Evolutionary conservation across 1,284 basidiomycete genomes (phyloP).

Genomic region (Puccinia polysora): DNA sequence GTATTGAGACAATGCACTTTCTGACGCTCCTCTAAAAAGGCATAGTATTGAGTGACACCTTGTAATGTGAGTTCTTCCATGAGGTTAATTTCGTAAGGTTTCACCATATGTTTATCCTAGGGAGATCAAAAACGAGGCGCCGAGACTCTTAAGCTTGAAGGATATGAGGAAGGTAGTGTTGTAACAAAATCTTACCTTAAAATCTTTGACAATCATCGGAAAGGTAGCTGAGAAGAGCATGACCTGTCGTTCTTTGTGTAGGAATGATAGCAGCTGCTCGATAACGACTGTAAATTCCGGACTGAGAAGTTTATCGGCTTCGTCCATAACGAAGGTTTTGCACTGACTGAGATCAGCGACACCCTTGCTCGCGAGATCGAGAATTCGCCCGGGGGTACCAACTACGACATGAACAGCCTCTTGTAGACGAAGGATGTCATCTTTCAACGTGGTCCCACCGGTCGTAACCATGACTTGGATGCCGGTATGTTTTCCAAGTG

Average conservation of each 20-base stretch:
- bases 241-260: conserved; percentile 83
- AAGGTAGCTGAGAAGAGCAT: conserved; percentile 99
- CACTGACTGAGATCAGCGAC: conserved; percentile 93
- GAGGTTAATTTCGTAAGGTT: conserved; percentile 95
- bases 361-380: conserved; percentile 87
- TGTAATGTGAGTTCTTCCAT: conserved; percentile 99
- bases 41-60: conserved; percentile 99
- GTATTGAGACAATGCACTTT: conserved; percentile 99
- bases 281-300: conserved; percentile 98
- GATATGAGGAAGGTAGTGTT: too few species aligned
- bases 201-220: conserved; percentile 98
- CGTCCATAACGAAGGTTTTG: conserved; percentile 96
- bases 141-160: too few species aligned
- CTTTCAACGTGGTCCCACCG: conserved; percentile 93
- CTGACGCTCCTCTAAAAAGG: conserved; percentile 96
- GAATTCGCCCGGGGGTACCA: conserved; percentile 91
- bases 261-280: conserved; percentile 83
- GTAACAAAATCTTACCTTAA: too few species aligned
- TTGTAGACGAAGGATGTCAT: conserved; percentile 88
- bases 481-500: conserved; percentile 88
- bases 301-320: conserved; percentile 95
- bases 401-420: conserved; percentile 93
- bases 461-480: conserved; percentile 99
- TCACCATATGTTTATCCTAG: conserved; percentile 94
- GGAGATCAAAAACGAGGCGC: conserved; percentile 23